phyloP scores from a whole-genome alignment of 2,329 filamentous ascomycete genomes.

The Periconia sp. region DNA sequence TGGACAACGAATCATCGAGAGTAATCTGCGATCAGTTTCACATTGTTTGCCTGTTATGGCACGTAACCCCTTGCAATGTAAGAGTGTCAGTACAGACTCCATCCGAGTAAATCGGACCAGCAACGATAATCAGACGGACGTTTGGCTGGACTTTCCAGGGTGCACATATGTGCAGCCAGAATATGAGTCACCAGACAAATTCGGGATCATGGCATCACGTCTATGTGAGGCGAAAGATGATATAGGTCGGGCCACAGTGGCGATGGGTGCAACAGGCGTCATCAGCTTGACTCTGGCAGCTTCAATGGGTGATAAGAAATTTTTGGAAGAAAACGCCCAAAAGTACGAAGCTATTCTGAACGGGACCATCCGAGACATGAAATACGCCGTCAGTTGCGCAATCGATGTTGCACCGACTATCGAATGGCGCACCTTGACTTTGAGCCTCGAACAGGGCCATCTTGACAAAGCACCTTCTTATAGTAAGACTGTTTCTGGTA shows the following conservation, averaged over 20 bases:
- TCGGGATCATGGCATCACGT: constrained; percentile 7
- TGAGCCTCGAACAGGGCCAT: constrained; percentile 4
- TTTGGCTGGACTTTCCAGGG: background rate
- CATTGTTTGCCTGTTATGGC: constrained; percentile 9
- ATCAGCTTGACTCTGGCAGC: constrained; percentile 6
- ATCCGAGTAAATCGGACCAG: background rate
- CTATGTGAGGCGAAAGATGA: constrained; percentile 2
- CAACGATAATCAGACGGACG: background rate
- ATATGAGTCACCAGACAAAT: constrained; percentile 1
- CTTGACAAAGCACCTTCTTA: constrained; percentile 4
- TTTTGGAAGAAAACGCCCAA: constrained; percentile 1
- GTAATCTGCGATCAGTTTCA: constrained; percentile 5
- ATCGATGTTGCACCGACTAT: constrained; percentile 7
- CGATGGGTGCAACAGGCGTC: constrained; percentile 1
- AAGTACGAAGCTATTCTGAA: constrained; percentile 4
- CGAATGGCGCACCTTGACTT: constrained; percentile 7
- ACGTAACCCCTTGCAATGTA: constrained; percentile 3
- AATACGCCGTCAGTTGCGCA: constrained; percentile 4
- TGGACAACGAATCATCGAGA: constrained; percentile 2
- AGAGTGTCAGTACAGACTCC: background rate
- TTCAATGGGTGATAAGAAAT: constrained; percentile 5
- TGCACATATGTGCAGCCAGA: constrained; percentile 4
- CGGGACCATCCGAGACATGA: background rate
- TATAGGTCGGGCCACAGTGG: constrained; percentile 5
- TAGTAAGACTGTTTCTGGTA: constrained; percentile 4